Percentiles rank a stretch among this genome's conserved stretches.
Conservation (phyloP, 106 monocot genomes). For the Dendrobium nobile region DNA sequence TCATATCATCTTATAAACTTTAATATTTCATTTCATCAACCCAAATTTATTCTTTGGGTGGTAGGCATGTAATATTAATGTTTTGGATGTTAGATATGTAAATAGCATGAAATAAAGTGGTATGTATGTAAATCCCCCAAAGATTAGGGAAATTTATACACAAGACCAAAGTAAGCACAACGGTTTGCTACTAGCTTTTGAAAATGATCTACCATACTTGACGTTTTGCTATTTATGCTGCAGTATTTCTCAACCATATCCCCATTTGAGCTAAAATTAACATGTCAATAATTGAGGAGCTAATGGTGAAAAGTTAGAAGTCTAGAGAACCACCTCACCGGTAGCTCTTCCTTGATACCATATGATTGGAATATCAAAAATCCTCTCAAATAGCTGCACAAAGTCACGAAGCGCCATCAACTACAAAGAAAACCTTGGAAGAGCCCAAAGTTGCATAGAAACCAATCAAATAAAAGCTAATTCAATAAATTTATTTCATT, state of each 20-base stretch:
- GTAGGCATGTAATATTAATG: no score
- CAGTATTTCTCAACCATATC: no score
- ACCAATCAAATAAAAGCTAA: not conserved
- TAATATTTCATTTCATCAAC: no score
- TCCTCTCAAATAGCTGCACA: conserved; percentile 91
- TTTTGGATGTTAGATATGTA: no score
- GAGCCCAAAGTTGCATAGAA: not conserved
- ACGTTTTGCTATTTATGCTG: no score
- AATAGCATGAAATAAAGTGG: no score
- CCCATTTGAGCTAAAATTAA: not conserved
- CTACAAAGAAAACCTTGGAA: not conserved
- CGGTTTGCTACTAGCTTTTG: not conserved
- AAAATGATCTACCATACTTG: not conserved
- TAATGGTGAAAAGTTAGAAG: conserved; percentile 2
- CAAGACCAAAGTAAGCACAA: not conserved
- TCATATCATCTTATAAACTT: no score
- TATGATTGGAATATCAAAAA: conserved; percentile 78
- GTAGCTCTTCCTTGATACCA: conserved; percentile 83
- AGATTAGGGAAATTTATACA: not conserved
- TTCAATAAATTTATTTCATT: conserved; percentile 10
- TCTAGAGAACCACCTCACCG: conserved; percentile 85
- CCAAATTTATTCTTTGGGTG: no score
- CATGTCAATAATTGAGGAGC: not conserved
- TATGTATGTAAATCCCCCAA: no score
- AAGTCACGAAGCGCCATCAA: conserved; percentile 16